phyloP scores from a whole-genome alignment of 371 early-diverging fungal species.

The Mortierella sp. region DNA sequence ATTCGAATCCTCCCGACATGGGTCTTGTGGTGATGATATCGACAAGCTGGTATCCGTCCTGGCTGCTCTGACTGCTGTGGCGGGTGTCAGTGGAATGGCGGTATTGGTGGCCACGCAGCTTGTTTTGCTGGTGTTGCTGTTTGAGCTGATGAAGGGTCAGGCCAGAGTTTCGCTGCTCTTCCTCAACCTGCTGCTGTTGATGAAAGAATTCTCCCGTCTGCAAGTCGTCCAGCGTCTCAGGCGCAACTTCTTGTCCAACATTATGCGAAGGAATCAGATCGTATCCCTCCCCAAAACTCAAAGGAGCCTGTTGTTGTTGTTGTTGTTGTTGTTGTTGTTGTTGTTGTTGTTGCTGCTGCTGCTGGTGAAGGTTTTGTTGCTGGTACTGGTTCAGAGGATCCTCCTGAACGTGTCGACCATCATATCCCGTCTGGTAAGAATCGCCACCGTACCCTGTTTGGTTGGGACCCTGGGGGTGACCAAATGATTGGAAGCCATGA shows the following conservation, averaged over 20 bases:
- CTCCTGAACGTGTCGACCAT: conserved; percentile 16
- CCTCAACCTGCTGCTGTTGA: conserved; percentile 30
- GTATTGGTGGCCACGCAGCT: conserved; percentile 18
- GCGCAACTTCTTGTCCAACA: not conserved
- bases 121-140: conserved; percentile 40
- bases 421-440: conserved; percentile 11
- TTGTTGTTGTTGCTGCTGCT: conserved; percentile 12
- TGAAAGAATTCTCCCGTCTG: conserved; percentile 4
- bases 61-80: conserved; percentile 36
- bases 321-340: conserved; percentile 14
- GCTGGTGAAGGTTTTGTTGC: conserved; percentile 8
- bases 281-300: conserved; percentile 52
- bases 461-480: not conserved
- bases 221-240: not conserved
- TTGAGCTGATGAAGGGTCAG: conserved; percentile 44
- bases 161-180: conserved; percentile 21
- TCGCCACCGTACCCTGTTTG: conserved; percentile 5
- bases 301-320: conserved; percentile 13
- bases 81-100: conserved; percentile 26
- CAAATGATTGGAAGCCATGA: conserved; percentile 18
- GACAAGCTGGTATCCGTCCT: conserved; percentile 40
- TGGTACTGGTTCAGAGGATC: conserved; percentile 15
- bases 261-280: conserved; percentile 31
- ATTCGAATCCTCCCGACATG: conserved; percentile 32
- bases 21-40: conserved; percentile 50